Conservation (phyloP, 2,329 filamentous ascomycete species). For the Scedosporium minutisporum region DNA sequence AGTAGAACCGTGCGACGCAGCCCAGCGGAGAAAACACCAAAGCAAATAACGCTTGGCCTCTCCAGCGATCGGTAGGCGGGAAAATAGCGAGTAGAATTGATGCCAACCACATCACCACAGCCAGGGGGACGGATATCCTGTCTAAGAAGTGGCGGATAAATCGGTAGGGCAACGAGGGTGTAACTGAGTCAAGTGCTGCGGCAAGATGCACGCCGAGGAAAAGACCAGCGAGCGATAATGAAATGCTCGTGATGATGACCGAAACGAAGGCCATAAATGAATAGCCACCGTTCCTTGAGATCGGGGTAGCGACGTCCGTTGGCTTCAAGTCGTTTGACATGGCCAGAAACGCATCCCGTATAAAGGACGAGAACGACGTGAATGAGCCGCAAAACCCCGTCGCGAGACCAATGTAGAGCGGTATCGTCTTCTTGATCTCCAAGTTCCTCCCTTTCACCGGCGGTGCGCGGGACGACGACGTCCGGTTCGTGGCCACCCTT, state of each 20-base stretch:
- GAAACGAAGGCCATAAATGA: conserved; percentile 74
- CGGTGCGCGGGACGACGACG: conserved; percentile 15
- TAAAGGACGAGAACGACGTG: conserved; percentile 82
- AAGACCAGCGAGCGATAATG: conserved; percentile 60
- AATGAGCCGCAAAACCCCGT: conserved; percentile 86
- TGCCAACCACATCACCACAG: conserved; percentile 67
- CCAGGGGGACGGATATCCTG: conserved; percentile 52
- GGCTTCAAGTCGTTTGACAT: conserved; percentile 60
- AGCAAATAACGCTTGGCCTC: conserved; percentile 64
- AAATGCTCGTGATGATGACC: conserved; percentile 62
- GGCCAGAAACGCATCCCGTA: conserved; percentile 70
- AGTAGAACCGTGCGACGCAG: conserved; percentile 65
- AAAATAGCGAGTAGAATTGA: conserved; percentile 62
- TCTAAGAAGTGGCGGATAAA: conserved; percentile 55
- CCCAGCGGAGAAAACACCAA: conserved; percentile 77
- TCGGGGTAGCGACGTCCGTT: conserved; percentile 19
- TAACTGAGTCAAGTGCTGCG: conserved; percentile 44
- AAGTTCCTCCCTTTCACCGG: conserved; percentile 23
- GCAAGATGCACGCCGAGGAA: conserved; percentile 69
- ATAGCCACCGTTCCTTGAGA: conserved; percentile 58
- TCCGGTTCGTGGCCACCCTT: conserved; percentile 22
- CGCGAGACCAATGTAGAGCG: conserved; percentile 75
- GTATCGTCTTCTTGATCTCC: conserved; percentile 72
- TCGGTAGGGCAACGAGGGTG: conserved; percentile 49
- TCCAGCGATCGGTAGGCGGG: conserved; percentile 67